Percentiles rank a stretch among this genome's conserved stretches.
Evolutionary conservation across 2,329 filamentous ascomycete species (phyloP).

Genomic region (Penicillium aurantiogriseum): DNA sequence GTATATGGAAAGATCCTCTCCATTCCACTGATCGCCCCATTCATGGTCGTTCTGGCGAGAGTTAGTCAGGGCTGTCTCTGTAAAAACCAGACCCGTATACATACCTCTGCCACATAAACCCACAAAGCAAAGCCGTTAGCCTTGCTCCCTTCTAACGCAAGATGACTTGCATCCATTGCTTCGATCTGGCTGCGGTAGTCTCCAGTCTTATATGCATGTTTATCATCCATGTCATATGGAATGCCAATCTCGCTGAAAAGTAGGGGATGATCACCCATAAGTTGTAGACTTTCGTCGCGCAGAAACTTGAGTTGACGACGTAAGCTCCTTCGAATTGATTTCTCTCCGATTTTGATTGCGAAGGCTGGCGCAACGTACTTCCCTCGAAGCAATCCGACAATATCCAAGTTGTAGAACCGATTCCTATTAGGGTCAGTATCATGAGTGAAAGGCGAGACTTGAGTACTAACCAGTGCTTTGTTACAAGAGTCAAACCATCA

Average conservation of each 20-base stretch:
- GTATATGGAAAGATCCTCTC: conserved; percentile 89
- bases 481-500: conserved; percentile 93
- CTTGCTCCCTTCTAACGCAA: conserved; percentile 77
- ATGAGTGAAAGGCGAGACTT: no score
- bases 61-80: not conserved
- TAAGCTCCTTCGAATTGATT: conserved; percentile 90
- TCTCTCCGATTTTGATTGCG: conserved; percentile 88
- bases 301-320: conserved; percentile 81
- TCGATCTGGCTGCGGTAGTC: conserved; percentile 90
- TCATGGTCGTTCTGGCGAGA: conserved; percentile 71
- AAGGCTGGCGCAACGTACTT: conserved; percentile 86
- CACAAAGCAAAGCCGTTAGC: conserved; percentile 87
- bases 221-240: conserved; percentile 97
- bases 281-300: conserved; percentile 77
- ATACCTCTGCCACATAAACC: conserved; percentile 73
- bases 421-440: conserved; percentile 55
- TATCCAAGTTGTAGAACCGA: conserved; percentile 92
- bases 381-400: conserved; percentile 85
- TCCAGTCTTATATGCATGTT: conserved; percentile 90
- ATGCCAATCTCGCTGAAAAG: conserved; percentile 95
- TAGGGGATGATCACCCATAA: conserved; percentile 84
- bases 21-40: conserved; percentile 94
- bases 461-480: conserved; percentile 75
- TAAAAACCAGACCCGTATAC: not conserved
- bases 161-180: conserved; percentile 95